Base-by-base conservation (phyloP, 495 filamentous ascomycete genomes). In the Pseudoneurospora amorphoporcata region DNA sequence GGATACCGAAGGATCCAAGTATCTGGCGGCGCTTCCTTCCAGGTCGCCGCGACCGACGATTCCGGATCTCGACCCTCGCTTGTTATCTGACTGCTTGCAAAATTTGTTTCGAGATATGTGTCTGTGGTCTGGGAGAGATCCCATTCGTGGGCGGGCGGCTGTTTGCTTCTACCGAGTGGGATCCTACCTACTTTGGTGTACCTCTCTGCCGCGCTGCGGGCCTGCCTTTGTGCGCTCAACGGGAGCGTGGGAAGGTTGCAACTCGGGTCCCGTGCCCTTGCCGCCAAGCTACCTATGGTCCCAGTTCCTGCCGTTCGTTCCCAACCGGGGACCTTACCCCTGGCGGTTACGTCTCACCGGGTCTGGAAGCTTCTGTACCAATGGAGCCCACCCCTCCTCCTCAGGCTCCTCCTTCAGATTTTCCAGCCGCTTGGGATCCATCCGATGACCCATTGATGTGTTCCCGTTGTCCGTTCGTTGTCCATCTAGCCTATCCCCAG, bases 321-420 rank as follows among this genome's bases (percentile, higher is more conserved):
- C n/a, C 39, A 35, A 29, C 32, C 40, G 29, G 19, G 14, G 19
- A 32, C 69, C 39, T 70, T 45, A 53, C 69, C 69, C 29, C 69
- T 47, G 39, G 53, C 53, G 53, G 53, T 65, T 65, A 65, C 29
- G 53, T 65, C 29, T 65, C 32, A 4, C 53, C 53, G 29, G 53
- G 53, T 65, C 53, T 65, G 53, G 53, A 65, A 65, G 70, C 70
- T 42, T 38, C 70, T 35, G 39, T 61, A 42, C 43, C 35, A 69
- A 69, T 32, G 37, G 14, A 71, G 71, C 65, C 72, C 42, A 70
- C 43, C 53, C 58, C 68, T 72, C 58, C 72, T 72, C 71, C 69
- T 42, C 45, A 12, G 19, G 4, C 47, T 58, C 47, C 19, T 58
- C 45, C 19, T 53, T 53, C 19, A 29, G 14, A 19, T 58, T 58